Conservation (phyloP, 2,329 filamentous ascomycete species). For the Rhynchosporium agropyri region DNA sequence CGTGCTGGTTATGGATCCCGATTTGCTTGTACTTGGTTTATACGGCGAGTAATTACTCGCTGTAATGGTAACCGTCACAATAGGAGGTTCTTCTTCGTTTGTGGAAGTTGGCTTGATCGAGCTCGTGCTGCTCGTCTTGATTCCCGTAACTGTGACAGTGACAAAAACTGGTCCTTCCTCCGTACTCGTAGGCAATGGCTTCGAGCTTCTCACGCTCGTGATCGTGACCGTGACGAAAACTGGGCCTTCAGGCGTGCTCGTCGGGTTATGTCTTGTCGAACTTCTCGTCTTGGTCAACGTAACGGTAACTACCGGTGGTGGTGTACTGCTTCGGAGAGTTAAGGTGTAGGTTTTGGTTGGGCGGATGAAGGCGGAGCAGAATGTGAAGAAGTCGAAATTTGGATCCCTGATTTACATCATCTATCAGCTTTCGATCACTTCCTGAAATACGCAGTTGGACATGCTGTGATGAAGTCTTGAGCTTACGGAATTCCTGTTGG, state of each 20-base stretch:
- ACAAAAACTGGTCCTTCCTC: no score
- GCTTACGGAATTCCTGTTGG: conserved; percentile 19
- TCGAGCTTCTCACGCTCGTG: neutral
- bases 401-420: conserved; percentile 8
- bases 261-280: neutral
- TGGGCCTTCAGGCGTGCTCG: no score
- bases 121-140: neutral
- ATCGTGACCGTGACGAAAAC: neutral
- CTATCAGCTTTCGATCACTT: no score
- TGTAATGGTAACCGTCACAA: conserved; percentile 1
- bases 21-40: neutral
- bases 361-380: conserved; percentile 25
- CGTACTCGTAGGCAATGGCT: no score
- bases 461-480: no score
- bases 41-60: neutral
- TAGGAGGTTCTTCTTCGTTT: neutral
- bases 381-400: conserved; percentile 24
- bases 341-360: conserved; percentile 21
- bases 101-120: neutral
- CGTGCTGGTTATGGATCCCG: neutral
- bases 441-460: no score
- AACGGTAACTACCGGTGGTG: conserved; percentile 5
- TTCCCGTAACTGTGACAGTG: no score
- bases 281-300: conserved; percentile 16
- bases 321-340: conserved; percentile 15